Conservation (phyloP, 2,329 filamentous ascomycete species). For the Hymenoscyphus repandus region DNA sequence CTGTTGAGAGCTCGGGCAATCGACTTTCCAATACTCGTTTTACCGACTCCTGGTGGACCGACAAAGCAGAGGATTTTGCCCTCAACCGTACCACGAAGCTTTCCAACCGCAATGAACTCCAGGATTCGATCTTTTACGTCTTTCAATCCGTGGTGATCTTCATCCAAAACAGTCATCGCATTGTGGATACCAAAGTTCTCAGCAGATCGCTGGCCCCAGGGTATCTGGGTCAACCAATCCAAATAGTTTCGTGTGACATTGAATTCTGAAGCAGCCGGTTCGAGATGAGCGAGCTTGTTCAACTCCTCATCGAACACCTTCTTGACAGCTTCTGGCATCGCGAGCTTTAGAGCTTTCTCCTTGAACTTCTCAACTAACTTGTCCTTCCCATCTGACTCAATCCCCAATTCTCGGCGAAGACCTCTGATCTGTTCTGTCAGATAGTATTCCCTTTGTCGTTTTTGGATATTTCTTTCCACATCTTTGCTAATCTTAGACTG, state of each 20-base stretch:
- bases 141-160: constrained; percentile 94
- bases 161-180: constrained; percentile 83
- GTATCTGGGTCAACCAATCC: constrained; percentile 97
- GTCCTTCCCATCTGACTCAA: constrained; percentile 97
- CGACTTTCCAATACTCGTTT: constrained; percentile 98
- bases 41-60: constrained; percentile 93
- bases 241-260: constrained; percentile 98
- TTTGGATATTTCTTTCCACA: constrained; percentile 94
- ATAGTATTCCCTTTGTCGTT: constrained; percentile 96
- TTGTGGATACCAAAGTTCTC: constrained; percentile 97
- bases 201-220: constrained; percentile 90
- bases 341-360: constrained; percentile 86
- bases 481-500: constrained; percentile 98
- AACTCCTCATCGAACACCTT: constrained; percentile 98
- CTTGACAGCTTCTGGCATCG: constrained; percentile 94
- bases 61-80: constrained; percentile 98
- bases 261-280: constrained; percentile 94
- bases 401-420: constrained; percentile 88
- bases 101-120: constrained; percentile 97
- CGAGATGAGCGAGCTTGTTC: constrained; percentile 92
- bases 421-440: constrained; percentile 99
- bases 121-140: constrained; percentile 98
- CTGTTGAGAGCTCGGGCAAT: constrained; percentile 92
- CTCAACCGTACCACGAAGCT: constrained; percentile 92
- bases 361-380: constrained; percentile 97